Percentiles rank a stretch among this genome's conserved stretches.
phyloP scores from a whole-genome alignment of 257 asterid genomes.

The Cynanchum wilfordii region DNA sequence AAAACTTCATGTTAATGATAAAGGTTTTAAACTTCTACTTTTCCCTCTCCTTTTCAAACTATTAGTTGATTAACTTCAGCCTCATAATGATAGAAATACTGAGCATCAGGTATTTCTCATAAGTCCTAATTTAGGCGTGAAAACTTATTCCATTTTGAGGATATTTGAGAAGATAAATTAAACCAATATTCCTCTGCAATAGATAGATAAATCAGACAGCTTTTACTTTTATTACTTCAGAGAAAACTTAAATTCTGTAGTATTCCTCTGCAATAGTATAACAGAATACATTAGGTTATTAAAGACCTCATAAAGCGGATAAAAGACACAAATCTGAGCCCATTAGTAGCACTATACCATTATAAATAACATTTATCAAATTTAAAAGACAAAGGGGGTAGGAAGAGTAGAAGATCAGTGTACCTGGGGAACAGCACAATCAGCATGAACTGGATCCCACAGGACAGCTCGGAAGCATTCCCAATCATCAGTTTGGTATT shows the following conservation, averaged over 20 bases:
- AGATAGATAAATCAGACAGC: neutral
- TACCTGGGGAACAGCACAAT: constrained; percentile 97
- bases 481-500: constrained; percentile 82
- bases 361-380: constrained; percentile 1
- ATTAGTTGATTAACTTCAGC: neutral
- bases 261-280: neutral
- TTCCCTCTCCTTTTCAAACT: neutral
- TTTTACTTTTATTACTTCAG: neutral
- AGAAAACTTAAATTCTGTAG: neutral
- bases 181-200: neutral
- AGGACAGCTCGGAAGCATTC: constrained; percentile 73
- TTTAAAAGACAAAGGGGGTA: neutral
- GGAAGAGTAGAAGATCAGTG: constrained; percentile 7
- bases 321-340: neutral
- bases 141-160: neutral
- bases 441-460: constrained; percentile 93
- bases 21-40: neutral
- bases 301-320: neutral
- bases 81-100: neutral
- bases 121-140: neutral
- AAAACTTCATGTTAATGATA: neutral
- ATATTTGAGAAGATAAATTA: neutral
- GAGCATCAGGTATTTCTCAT: neutral
- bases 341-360: neutral
- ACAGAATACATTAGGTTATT: neutral